Evolutionary conservation across 305 asterid species (phyloP), one percentile per base, ranked within the genome.

Genomic region (Salvia sclarea): DNA sequence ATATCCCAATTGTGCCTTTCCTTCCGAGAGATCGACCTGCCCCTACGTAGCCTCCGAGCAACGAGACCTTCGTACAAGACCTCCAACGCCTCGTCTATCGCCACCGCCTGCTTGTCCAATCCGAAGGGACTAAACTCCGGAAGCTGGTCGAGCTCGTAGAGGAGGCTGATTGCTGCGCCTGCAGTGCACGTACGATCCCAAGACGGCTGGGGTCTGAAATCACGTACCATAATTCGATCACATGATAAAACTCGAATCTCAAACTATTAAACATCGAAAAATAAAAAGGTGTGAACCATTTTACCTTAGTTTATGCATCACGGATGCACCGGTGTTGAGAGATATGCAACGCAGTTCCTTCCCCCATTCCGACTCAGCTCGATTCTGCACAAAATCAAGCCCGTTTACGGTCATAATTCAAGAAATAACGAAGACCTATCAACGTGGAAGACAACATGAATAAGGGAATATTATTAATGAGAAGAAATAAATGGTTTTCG

Each of bases 101-200:
- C 90, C 52, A 81, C 85, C 2, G 94, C 90, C 64, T 85, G 91
- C 37, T 76, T 78, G 58, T 82, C 89, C 80, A 90, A 69, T 16
- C 81, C 88, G 8, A 72, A 75, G 3, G 79, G 75, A 58, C 82
- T 69, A 31, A 86, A 81, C 43, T 81, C 88, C 10, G 85, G 84
- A 62, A 86, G 68, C 53, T 67, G 89, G 1, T 84, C 88, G 61
- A 93, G 95, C 79, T 93, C 98, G 5, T 73, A 54, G 16, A 93
- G 93, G 64, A 93, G 94, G 43, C 96, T 83, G 12, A 82, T 78
- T 16, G 97, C 98, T 50, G 97, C 98, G 12, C 90, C 97, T 45
- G 98, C 95, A 57, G 96, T 92, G 68, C 98, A 92, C 0, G 97
- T 92, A 13, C 95, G 90, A 66, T 92, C 98, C 96, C 97, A 88